Evolutionary conservation across 768 basidiomycete genomes (phyloP), one percentile per base, ranked within the genome.

Genomic region (Mrakia gelida): DNA sequence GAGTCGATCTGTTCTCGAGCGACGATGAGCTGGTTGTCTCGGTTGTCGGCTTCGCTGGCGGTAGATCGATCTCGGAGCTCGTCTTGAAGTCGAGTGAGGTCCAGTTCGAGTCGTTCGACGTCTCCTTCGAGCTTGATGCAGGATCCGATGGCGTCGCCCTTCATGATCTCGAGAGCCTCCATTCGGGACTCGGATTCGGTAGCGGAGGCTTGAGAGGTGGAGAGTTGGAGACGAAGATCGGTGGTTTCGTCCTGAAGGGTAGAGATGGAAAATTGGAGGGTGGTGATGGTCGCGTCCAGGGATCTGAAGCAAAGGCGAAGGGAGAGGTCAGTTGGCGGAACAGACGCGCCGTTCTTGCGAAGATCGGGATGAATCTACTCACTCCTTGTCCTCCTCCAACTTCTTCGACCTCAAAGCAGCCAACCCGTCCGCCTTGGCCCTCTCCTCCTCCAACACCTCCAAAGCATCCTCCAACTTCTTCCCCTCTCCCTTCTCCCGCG

Each of bases 41-140:
- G 52, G 43, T 59, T 65, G 18, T 28, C 67, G 28, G 75, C 63
- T 23, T 59, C 67, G 56, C 15, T 28, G 2, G 65, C 49, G 21
- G 61, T 43, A 26, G 73, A 75, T 15, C 41, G 61, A 43, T 65
- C 73, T 43, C 61, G 23, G 26, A 65, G 32, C 34, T 62, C 59
- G 41, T 23, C 34, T 28, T 72, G 43, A 21, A 72, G 45, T 30
- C 71, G 71, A 54, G 71, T 28, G 52, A 54, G 2, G 16, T 38
- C 28, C 8, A 26, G 52, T 41, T 75, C n/a, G 61, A 56, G 75
- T 10, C 75, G 62, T n/a, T n/a, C 13, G 45, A 75, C 32, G 43
- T 75, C 63, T 7, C 15, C 45, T 30, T 75, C 63, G 28, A 63
- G 63, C n/a, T 41, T 34, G 26, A 38, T 15, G 75, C 63, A 75